Base-by-base conservation (phyloP, 106 monocot species). In the Dioscorea zingiberensis region DNA sequence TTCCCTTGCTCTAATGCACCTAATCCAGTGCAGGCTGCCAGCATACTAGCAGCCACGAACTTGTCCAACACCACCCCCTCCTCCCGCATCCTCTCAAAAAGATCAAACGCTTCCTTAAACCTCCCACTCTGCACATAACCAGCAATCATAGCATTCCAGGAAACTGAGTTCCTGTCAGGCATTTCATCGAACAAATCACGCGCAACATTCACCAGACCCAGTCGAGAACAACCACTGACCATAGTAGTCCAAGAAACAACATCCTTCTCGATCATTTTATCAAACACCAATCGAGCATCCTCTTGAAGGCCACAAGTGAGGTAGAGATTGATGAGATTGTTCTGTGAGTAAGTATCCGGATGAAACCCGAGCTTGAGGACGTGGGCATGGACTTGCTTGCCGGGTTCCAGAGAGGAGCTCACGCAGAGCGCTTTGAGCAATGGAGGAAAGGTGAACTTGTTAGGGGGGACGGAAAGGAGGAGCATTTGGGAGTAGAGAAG, bases 71-170 rank as follows among this genome's bases (percentile, higher is more conserved):
- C 62, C 1, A 87, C 11, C 8, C 90, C 82, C 24, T 75, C 61
- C 9, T 28, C 53, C 21, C 46, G 58, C 94, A 94, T 87, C 30
- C 44, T 66, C 13, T 68, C 69, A 32, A 87, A 94, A 18, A 94
- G 54, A 6, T 69, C 69, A 7, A 85, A 74, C 19, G 91, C 94
- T 5, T 85, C 73, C 30, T 47, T 53, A 51, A 78, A 91, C 24
- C 82, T 47, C 14, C 68, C 76, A 1, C 45, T 63, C 78, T 74
- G 72, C 38, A 80, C 77, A 24, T 73, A 86, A 1, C 73, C 90
- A 0, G 83, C 29, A 19, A 90, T 86, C 83, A 90, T 90, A 0
- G 83, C 68, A 19, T 90, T 90, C 90, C 90, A 90, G 2, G 86
- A 86, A n/a, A 86, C 70, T 4, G 74, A 70, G 23, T 74, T 86